Base-by-base conservation (phyloP, 2,329 filamentous ascomycete species). In the Apiospora sp. region DNA sequence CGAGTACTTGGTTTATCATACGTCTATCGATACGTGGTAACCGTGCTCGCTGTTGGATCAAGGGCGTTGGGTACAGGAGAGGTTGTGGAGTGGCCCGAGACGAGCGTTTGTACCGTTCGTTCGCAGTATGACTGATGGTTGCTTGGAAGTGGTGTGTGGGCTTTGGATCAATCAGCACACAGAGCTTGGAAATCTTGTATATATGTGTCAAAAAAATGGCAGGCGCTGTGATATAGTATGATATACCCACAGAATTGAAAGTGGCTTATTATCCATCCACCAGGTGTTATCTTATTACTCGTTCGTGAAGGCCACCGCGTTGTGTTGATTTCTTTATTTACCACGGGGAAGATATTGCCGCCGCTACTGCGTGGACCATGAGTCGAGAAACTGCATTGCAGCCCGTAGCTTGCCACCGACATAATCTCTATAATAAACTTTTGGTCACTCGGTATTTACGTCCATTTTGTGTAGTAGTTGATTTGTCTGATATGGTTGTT, bases 111-210 rank as follows among this genome's bases (percentile, higher is more conserved):
- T 61, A 22, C n/a, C 34, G 34, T 41, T 64, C 6, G 58, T 64
- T 41, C 37, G 19, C 58, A 41, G 58, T 41, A 41, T 41, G 19
- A 6, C 30, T 41, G 34, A 41, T 19, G 34, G 58, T 37, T 41
- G 34, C 34, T 41, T 41, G 19, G 58, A 64, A 64, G 58, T 22
- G 41, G 34, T 19, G 58, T 34, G 34, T 64, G 34, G 58, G 34
- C 58, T 64, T 64, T 64, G 58, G 58, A 37, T 64, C 58, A 64
- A 22, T 19, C 58, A 64, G 51, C 16, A 34, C 58, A 14, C 19
- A n/a, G 58, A 64, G 22, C 58, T 64, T 41, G 58, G 58, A 41
- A 64, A 64, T 64, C 22, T 64, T 64, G 58, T 64, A 64, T 64
- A 64, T 64, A 64, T 64, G 58, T 64, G 30, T 41, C 34, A 37